phyloP scores from a whole-genome alignment of 2,329 filamentous ascomycete species.

The Diplodia scrobiculata region DNA sequence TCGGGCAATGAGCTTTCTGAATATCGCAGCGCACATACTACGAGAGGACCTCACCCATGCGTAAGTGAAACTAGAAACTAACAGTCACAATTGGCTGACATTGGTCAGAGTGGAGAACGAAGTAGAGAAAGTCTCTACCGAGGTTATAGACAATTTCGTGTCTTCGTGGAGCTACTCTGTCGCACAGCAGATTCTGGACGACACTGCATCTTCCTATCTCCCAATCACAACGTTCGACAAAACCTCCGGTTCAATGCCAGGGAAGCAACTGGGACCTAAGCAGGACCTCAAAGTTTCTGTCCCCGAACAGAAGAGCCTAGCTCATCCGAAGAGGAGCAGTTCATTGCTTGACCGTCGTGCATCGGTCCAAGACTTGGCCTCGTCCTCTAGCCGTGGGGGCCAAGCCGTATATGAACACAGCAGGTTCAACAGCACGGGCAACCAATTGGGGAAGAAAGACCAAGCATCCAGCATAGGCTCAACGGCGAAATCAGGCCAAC shows the following conservation, averaged over 20 bases:
- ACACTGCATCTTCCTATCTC: conserved; percentile 69
- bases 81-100: conserved; percentile 32
- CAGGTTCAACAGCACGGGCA: conserved; percentile 36
- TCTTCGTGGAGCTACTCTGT: conserved; percentile 77
- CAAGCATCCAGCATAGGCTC: not conserved
- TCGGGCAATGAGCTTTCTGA: conserved; percentile 80
- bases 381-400: conserved; percentile 39
- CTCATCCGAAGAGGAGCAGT: conserved; percentile 66
- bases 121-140: conserved; percentile 42
- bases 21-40: conserved; percentile 75
- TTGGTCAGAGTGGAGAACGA: conserved; percentile 40
- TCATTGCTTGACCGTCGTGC: conserved; percentile 55
- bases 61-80: conserved; percentile 37
- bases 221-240: conserved; percentile 57
- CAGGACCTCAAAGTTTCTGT: conserved; percentile 65
- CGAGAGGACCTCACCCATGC: conserved; percentile 74
- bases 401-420: conserved; percentile 47
- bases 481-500: conserved; percentile 61
- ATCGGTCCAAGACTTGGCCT: conserved; percentile 36
- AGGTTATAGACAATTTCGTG: conserved; percentile 71
- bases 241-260: conserved; percentile 36
- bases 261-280: conserved; percentile 50
- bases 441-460: conserved; percentile 10
- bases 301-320: conserved; percentile 69
- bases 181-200: conserved; percentile 73